Evolutionary conservation across 139 green algal genomes (phyloP).

Genomic region (Coelastrella sp.): DNA sequence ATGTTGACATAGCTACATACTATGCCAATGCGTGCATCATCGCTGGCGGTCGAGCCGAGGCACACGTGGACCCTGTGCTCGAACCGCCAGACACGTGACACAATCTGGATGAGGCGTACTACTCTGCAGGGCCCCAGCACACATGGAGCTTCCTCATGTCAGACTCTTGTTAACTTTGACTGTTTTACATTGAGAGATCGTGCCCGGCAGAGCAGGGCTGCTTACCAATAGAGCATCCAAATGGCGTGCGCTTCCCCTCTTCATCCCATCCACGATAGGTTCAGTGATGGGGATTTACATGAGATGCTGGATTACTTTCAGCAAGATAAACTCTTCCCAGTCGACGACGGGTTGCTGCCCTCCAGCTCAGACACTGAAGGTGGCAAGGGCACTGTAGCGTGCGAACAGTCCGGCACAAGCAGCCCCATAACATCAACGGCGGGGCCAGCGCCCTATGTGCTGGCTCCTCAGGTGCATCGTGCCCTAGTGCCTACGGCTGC

Average conservation of each 20-base stretch:
- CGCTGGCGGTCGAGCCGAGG: too few relatives aligned
- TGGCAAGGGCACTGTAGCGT: neutral
- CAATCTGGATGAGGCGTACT: too few relatives aligned
- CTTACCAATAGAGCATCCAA: neutral
- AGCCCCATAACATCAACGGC: neutral
- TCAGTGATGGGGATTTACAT: slow-evolving; percentile 7
- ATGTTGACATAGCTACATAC: too few relatives aligned
- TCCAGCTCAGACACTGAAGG: neutral
- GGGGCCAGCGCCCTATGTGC: neutral
- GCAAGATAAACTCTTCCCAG: neutral
- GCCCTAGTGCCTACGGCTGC: neutral
- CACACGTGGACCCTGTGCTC: too few relatives aligned
- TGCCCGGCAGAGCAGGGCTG: too few relatives aligned
- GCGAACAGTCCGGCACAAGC: neutral
- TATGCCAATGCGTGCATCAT: too few relatives aligned
- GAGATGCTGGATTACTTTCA: slow-evolving; percentile 13
- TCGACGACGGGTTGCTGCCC: neutral
- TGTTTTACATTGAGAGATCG: too few relatives aligned
- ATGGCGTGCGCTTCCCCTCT: slow-evolving; percentile 23
- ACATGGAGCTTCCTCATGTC: too few relatives aligned
- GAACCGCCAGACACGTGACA: too few relatives aligned
- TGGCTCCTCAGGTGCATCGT: neutral
- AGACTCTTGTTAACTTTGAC: too few relatives aligned
- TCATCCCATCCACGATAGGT: slow-evolving; percentile 13
- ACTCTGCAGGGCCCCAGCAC: too few relatives aligned